These are phyloP conservation scores for Phialocephala subalpina DNA, from an alignment of 2,329 filamentous ascomycete genomes.

Conservation along the genomic window DNA sequence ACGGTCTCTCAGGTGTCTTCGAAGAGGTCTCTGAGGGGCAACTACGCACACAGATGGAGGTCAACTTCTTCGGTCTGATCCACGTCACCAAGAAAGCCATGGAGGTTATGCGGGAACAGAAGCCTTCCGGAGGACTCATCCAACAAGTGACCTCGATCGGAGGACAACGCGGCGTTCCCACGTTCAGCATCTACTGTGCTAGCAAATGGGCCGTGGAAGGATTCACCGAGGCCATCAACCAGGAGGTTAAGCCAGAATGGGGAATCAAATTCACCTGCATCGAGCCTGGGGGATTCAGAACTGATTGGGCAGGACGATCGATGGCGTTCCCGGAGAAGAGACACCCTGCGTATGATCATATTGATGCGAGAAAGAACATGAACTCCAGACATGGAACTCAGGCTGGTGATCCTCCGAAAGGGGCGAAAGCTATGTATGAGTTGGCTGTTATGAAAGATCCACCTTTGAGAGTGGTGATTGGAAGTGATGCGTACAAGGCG, in stretches of 20 bases:
- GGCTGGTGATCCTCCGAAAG: constrained; percentile 55
- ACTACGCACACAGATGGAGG: constrained; percentile 61
- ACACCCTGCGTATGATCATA: constrained; percentile 54
- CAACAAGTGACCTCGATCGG: constrained; percentile 51
- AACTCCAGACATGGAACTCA: constrained; percentile 42
- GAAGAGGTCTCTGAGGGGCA: constrained; percentile 59
- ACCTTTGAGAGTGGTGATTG: constrained; percentile 60
- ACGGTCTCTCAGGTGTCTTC: constrained; percentile 59
- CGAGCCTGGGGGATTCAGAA: constrained; percentile 51
- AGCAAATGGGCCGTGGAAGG: constrained; percentile 53
- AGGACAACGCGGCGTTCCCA: constrained; percentile 46
- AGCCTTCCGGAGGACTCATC: constrained; percentile 48
- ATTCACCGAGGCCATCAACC: constrained; percentile 47
- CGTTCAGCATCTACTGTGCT: constrained; percentile 48
- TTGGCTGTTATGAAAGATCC: constrained; percentile 59
- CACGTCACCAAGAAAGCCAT: constrained; percentile 56
- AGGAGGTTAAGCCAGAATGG: constrained; percentile 49
- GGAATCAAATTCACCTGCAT: constrained; percentile 50
- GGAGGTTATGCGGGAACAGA: constrained; percentile 45
- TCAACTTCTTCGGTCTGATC: constrained; percentile 66
- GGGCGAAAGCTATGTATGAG: constrained; percentile 60
- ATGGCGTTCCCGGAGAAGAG: constrained; percentile 52
- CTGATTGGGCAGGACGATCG: constrained; percentile 48
- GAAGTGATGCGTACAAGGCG: constrained; percentile 58
- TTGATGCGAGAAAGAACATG: constrained; percentile 52